Evolutionary conservation across 2,329 filamentous ascomycete genomes (phyloP), one percentile per base, ranked within the genome.

Genomic region (Paecilomyces dactylethromorphus): DNA sequence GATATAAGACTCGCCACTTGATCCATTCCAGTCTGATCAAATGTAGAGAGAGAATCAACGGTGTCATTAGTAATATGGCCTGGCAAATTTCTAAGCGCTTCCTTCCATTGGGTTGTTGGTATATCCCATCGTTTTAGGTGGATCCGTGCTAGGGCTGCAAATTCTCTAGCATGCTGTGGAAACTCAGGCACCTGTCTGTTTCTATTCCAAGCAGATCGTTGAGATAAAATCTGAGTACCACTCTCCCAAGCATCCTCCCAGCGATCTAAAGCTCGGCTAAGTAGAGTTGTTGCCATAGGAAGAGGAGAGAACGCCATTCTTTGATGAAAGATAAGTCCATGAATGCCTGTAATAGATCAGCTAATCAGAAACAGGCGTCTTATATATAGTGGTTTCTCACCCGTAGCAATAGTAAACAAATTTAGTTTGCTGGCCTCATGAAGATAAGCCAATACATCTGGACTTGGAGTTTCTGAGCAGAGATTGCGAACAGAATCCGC

Each of bases 1-100:
- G 15, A 35, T 10, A 35, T 35, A 35, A 35, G 32, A 10, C 8
- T 35, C 11, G 32, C 57, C 21, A 59, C 22, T 8, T 56, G 57
- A n/a, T 32, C 57, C 57, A 59, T 59, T 24, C 53, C 45, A 15
- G 57, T 32, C 53, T 59, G 57, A 31, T 59, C 57, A 31, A 59
- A 59, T 4, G 57, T 59, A 21, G 57, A 53, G n/a, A 56, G 51
- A 26, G 15, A 7, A 50, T 31, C 56, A 52, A 58, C 59, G 32
- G 32, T 35, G 32, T 3, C n/a, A n/a, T 35, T 13, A 12, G 32
- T 3, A 13, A 35, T 35, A 35, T 5, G 32, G 32, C 11, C 32
- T 35, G 32, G 32, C 11, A 35, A 13, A 13, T 10, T 35, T 35
- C 15, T 35, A 10, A 35, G 3, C 11, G 15, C 11, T 13, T 35